Percentiles rank a stretch among this genome's conserved stretches.
phyloP scores from a whole-genome alignment of 768 basidiomycete species.

The Cubamyces lactineus region DNA sequence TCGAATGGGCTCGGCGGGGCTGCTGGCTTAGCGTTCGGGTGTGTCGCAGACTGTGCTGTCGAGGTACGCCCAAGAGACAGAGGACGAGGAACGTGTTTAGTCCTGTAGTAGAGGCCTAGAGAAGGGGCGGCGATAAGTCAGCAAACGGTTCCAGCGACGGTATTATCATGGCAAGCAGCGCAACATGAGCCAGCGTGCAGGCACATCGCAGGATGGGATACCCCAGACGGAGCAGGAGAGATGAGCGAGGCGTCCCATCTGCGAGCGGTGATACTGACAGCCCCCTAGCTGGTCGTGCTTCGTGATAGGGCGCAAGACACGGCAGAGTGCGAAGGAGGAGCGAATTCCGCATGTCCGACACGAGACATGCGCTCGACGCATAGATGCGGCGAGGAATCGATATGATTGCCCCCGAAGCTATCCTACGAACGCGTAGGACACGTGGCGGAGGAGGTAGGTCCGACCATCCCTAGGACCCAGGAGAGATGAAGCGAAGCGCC shows the following conservation, averaged over 20 bases:
- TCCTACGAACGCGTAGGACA: slow-evolving; percentile 38
- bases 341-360: slow-evolving; percentile 26
- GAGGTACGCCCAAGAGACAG: slow-evolving; percentile 50
- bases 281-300: slow-evolving; percentile 2
- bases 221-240: slow-evolving; percentile 10
- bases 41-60: slow-evolving; percentile 31
- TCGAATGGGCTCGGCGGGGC: slow-evolving; percentile 25
- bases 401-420: slow-evolving; percentile 33
- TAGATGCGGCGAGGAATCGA: slow-evolving; percentile 33
- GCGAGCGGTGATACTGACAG: slow-evolving; percentile 13
- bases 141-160: slow-evolving; percentile 28
- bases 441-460: slow-evolving; percentile 39
- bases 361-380: slow-evolving; percentile 29
- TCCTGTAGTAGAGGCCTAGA: slow-evolving; percentile 85
- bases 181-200: slow-evolving; percentile 28
- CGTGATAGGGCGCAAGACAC: slow-evolving; percentile 15
- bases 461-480: neutral
- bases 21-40: slow-evolving; percentile 37
- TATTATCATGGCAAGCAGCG: slow-evolving; percentile 26
- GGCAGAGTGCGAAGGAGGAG: slow-evolving; percentile 20
- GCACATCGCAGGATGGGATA: slow-evolving; percentile 22
- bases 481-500: slow-evolving; percentile 25
- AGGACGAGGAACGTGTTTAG: slow-evolving; percentile 75
- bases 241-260: slow-evolving; percentile 13
- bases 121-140: slow-evolving; percentile 36